Evolutionary conservation across 208 protist species (phyloP), one percentile per base, ranked within the genome.

Genomic region (Trypanosoma avium): DNA sequence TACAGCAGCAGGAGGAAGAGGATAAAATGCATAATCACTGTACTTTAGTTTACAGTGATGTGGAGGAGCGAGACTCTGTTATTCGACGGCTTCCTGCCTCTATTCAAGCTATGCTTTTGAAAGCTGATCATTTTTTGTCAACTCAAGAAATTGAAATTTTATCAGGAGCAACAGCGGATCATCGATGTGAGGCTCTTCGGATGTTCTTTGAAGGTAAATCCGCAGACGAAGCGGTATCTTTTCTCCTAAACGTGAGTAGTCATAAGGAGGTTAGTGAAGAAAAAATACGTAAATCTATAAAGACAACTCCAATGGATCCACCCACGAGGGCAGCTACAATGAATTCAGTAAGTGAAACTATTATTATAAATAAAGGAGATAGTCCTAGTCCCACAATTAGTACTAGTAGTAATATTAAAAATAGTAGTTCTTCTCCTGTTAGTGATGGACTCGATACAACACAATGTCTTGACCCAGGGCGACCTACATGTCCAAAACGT

Each of bases 201-300:
- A 78, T 86, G 61, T 70, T 89, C 33, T 87, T 87, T 57, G 71
- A 82, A n/a, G 78, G 75, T 30, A 62, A 65, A 29, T 56, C 70
- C 22, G 78, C 80, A 0, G 70, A 68, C 0, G 68, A 78, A 4
- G 72, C 70, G 8, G 48, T 85, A n/a, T 49, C 57, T 53, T 87
- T 84, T 61, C 69, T 89, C 15, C 24, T 92, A 35, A 24, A 22
- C 57, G 54, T 21, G 26, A 10, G 7, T 40, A 33, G 17, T 32
- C n/a, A n/a, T n/a, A n/a, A n/a, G n/a, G n/a, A n/a, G n/a, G n/a
- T n/a, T n/a, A n/a, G n/a, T 61, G 50, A 49, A 61, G 2, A 46
- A 45, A 30, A 30, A 19, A 6, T 43, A 19, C 7, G 8, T 55
- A 21, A 64, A 63, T 42, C 56, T 42, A 50, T 5, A 42, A 36